Conservation (phyloP, 768 basidiomycete genomes). For the Lactifluus subvellereus region DNA sequence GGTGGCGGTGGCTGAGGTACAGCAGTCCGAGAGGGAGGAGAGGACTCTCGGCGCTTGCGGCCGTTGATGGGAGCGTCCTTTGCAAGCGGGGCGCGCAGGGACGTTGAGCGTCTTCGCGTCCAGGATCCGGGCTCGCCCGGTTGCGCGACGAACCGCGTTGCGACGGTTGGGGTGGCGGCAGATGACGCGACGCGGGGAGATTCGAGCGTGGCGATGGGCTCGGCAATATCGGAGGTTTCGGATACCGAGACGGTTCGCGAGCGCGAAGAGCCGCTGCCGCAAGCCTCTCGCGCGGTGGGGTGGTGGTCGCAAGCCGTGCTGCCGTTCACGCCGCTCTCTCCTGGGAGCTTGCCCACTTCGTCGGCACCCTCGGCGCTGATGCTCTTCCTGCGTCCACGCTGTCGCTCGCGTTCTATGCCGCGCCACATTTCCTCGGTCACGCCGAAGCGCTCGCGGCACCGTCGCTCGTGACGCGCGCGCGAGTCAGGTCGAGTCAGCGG, state of each 20-base stretch:
- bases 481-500: conserved; percentile 19
- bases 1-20: not conserved
- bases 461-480: conserved; percentile 19
- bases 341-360: not conserved
- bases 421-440: conserved; percentile 23
- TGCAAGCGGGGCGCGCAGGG: not conserved
- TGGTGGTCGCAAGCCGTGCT: not conserved
- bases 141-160: not conserved
- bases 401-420: conserved; percentile 16
- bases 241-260: conserved; percentile 17
- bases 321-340: not conserved
- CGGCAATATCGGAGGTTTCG: conserved; percentile 6
- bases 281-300: not conserved
- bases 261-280: conserved; percentile 6
- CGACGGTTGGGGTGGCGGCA: not conserved
- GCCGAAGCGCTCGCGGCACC: conserved; percentile 23
- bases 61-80: not conserved
- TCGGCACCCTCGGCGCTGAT: conserved; percentile 13
- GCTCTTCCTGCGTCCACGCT: conserved; percentile 19
- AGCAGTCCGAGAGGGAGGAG: conserved; percentile 6
- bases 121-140: conserved; percentile 3
- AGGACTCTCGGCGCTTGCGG: conserved; percentile 10
- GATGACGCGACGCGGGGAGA: conserved; percentile 9
- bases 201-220: not conserved
- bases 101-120: conserved; percentile 12